Evolutionary conservation across 1,284 basidiomycete genomes (phyloP), one percentile per base, ranked within the genome.

Genomic region (Ustilago lituana): DNA sequence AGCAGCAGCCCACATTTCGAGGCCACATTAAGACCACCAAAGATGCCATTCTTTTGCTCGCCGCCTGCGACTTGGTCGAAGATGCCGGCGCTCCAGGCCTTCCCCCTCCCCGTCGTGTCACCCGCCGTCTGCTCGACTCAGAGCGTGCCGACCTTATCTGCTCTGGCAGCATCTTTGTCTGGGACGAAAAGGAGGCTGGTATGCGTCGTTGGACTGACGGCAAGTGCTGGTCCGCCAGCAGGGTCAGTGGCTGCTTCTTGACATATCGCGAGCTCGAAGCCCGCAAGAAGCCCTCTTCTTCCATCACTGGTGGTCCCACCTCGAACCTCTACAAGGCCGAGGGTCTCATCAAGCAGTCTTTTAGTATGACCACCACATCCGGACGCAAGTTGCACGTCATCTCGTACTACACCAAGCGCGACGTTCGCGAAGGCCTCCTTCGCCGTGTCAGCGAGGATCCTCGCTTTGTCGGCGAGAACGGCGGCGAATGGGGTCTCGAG

Each of bases 151-250:
- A 62, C 12, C 38, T 81, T 38, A 75, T 81, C 40, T 68, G 64
- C 41, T 72, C 72, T 4, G 80, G 80, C 15, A 74, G 72, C 41
- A 68, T 81, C 48, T 81, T 81, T 66, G 79, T 76, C 10, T 81
- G 78, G 77, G 78, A 80, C 43, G 80, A 81, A 46, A 74, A 79
- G 47, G 77, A 80, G 55, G 79, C 80, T 14, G 76, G 79, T 55
- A 85, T 85, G 84, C 76, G 84, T n/a, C 64, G 85, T 10, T 85
- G 85, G 85, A 85, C 85, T 6, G 85, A 85, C 67, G 84, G 85
- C 6, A 77, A 83, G 35, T 79, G 84, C 43, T 85, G 85, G 85
- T 84, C 84, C 36, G 84, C 85, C 12, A 84, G 84, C 19, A 76
- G 85, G 26, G 85, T 85, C 7, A 84, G 84, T 36, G 84, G 84